Percentiles rank a stretch among this genome's conserved stretches.
Conservation (phyloP, 495 filamentous ascomycete species). For the Talaromyces trachyspermus region DNA sequence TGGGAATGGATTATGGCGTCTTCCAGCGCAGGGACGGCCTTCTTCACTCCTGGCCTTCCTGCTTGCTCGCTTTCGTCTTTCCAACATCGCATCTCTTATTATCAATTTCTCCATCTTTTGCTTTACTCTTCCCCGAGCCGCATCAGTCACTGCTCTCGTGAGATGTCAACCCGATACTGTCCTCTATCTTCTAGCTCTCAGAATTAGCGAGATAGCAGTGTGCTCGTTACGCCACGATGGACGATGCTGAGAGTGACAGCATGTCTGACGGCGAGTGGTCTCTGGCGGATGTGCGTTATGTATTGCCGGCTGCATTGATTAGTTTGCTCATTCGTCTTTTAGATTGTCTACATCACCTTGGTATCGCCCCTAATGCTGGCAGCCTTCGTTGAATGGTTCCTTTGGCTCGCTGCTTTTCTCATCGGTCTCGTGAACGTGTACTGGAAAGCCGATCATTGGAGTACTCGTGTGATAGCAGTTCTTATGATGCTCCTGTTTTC, state of each 20-base stretch:
- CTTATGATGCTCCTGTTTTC: conserved; percentile 69
- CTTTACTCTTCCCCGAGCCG: too few relatives aligned
- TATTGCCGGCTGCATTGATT: neutral
- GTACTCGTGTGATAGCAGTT: conserved; percentile 66
- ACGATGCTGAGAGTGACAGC: conserved; percentile 3
- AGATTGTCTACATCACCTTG: conserved; percentile 79
- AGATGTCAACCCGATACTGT: too few relatives aligned
- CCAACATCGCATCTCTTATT: too few relatives aligned
- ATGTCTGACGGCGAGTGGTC: conserved; percentile 46
- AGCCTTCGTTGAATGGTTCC: conserved; percentile 86
- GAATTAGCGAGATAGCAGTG: too few relatives aligned
- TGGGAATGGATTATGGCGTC: too few relatives aligned
- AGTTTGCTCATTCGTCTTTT: conserved; percentile 13
- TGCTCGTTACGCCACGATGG: too few relatives aligned
- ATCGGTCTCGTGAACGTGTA: conserved; percentile 89
- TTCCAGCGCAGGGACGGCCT: too few relatives aligned
- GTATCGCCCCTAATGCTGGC: conserved; percentile 76
- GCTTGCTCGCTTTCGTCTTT: too few relatives aligned
- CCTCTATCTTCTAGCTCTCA: too few relatives aligned
- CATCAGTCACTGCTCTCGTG: too few relatives aligned
- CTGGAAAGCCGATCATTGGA: conserved; percentile 83
- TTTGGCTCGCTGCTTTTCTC: conserved; percentile 87
- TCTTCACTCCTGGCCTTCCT: too few relatives aligned
- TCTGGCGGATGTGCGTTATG: conserved; percentile 52
- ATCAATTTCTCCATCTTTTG: too few relatives aligned